A percentile compares a stretch with the other conserved stretches of the same genome.
These are phyloP conservation scores for Dysphania ambrosioides DNA, from an alignment of 148 eudicot species.

Conservation along the genomic window DNA sequence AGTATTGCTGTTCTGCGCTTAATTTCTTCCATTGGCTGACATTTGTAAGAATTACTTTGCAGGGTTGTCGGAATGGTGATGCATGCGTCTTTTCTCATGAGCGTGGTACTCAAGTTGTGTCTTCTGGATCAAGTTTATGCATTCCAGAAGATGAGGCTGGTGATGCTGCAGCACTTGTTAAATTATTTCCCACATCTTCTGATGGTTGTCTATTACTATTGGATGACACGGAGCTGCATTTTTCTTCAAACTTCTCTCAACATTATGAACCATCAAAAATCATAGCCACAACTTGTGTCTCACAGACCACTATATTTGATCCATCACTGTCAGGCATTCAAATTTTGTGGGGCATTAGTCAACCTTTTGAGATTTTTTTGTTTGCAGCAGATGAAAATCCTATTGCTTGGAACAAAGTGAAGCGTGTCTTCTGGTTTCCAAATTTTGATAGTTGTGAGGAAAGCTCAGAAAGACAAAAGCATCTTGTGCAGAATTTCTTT, in stretches of 20 bases:
- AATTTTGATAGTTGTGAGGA: slow-evolving; percentile 39
- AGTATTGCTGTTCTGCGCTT: not conserved
- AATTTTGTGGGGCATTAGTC: slow-evolving; percentile 45
- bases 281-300: slow-evolving; percentile 52
- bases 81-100: slow-evolving; percentile 70
- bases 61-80: slow-evolving; percentile 92
- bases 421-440: slow-evolving; percentile 70
- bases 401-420: slow-evolving; percentile 66
- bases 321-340: slow-evolving; percentile 40
- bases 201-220: slow-evolving; percentile 51
- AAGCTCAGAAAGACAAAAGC: slow-evolving; percentile 46
- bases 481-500: slow-evolving; percentile 48
- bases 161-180: slow-evolving; percentile 42
- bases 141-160: slow-evolving; percentile 48
- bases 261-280: slow-evolving; percentile 53
- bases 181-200: slow-evolving; percentile 43
- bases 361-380: slow-evolving; percentile 45
- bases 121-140: slow-evolving; percentile 35
- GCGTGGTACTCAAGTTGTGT: slow-evolving; percentile 29
- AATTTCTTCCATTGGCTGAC: not conserved
- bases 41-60: slow-evolving; percentile 23
- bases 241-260: slow-evolving; percentile 45
- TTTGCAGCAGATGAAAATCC: slow-evolving; percentile 34
- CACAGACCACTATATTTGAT: slow-evolving; percentile 32
- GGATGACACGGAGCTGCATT: slow-evolving; percentile 62